Evolutionary conservation across 768 basidiomycete species (phyloP).

Genomic region (Neoboletus brunneissimus): DNA sequence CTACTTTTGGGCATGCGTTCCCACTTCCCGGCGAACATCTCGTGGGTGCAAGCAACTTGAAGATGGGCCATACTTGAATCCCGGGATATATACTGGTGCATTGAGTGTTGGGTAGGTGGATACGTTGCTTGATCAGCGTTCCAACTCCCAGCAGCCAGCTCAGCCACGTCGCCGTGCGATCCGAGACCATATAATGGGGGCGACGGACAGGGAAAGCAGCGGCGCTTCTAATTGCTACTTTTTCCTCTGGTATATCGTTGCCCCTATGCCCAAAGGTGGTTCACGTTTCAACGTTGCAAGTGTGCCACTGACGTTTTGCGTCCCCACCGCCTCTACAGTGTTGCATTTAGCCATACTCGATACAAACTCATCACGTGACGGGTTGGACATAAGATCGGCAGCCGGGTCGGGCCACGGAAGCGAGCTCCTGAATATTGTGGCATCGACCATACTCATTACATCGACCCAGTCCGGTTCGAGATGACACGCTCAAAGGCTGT

Average conservation of each 20-base stretch:
- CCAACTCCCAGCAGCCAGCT: not conserved
- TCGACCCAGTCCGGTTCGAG: slow-evolving; percentile 1
- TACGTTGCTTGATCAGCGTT: not conserved
- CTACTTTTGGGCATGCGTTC: not conserved
- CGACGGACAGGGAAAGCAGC: not conserved
- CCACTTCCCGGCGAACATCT: not conserved
- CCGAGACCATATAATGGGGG: not conserved
- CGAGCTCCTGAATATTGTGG: not conserved
- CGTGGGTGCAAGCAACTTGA: not conserved
- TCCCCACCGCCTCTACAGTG: not conserved
- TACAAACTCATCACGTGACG: not conserved
- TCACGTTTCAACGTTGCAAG: not conserved
- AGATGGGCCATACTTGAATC: not conserved
- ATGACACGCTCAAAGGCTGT: not conserved
- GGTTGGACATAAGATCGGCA: not conserved
- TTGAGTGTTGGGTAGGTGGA: not conserved
- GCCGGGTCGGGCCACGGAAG: not conserved
- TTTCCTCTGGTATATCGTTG: not conserved
- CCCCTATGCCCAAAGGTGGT: not conserved
- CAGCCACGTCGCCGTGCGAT: slow-evolving; percentile 1
- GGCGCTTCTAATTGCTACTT: not conserved
- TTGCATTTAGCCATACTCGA: not conserved
- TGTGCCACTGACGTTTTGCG: not conserved
- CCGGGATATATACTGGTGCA: not conserved
- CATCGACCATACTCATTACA: not conserved